Evolutionary conservation across 202 grass and related monocot genomes (phyloP), one percentile per base, ranked within the genome.

Genomic region (Cymbopogon flexuosus): DNA sequence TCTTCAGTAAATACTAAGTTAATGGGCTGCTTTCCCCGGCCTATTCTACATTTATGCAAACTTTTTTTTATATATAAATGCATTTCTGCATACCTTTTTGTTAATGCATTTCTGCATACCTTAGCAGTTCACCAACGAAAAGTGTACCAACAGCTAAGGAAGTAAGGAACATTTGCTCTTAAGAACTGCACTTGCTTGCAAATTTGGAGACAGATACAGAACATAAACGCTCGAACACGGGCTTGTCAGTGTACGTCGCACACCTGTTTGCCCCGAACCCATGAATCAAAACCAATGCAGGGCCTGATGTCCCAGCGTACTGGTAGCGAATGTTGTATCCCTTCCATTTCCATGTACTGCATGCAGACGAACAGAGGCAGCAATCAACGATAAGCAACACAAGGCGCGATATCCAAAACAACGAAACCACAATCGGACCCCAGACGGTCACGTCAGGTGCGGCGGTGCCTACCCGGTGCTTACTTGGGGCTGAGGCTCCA

Each of bases 191-290:
- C 10, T 52, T 61, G 69, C 37, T 60, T 46, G 61, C 58, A 83
- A 68, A 73, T n/a, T 52, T 31, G 35, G 75, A 81, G 80, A 58
- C 35, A 18, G 42, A 58, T 10, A 58, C 23, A 37, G 22, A 80
- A 65, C 13, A 64, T 27, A 57, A 67, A 75, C 13, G 5, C 18
- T 52, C 8, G 0, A 58, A 58, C 19, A 58, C 3, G 8, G 54
- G 19, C 19, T 58, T 58, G 0, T 22, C 19, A 11, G 18, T 65
- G 71, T 35, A 81, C 62, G 77, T 78, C 70, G 41, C 51, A 68
- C 69, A 94, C 92, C 92, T 97, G 90, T 97, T 97, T 42, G 90
- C 95, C n/a, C 92, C 90, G 76, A 97, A 97, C 47, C 92, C 95
- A 75, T 97, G 92, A 72, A 97, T 59, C 41, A 97, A 73, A 93